Conservation (phyloP, 140 eudicot genomes). For the Ambrosia hybrid region DNA sequence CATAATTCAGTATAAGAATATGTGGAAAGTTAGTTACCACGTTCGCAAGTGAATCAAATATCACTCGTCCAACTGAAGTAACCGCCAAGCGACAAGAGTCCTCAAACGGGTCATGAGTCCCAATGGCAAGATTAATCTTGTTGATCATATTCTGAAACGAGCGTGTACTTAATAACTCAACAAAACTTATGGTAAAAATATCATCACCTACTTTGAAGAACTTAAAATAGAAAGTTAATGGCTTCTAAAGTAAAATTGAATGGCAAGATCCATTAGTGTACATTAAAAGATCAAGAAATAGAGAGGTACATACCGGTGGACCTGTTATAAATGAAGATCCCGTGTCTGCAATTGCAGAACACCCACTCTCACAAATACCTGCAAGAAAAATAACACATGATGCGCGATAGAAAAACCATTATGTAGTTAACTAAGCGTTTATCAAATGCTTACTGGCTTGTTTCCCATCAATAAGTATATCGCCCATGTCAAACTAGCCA, state of each 20-base stretch:
- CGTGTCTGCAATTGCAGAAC: conserved; percentile 82
- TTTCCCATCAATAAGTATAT: conserved; percentile 50
- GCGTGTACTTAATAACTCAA: neutral
- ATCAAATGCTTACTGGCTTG: conserved; percentile 40
- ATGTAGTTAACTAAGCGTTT: neutral
- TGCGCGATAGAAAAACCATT: neutral
- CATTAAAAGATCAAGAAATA: neutral
- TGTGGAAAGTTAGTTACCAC: neutral
- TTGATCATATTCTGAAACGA: conserved; percentile 44
- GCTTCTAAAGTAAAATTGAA: neutral
- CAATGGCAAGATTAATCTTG: conserved; percentile 73
- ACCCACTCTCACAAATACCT: conserved; percentile 63
- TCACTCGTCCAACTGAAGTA: neutral
- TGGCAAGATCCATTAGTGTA: neutral
- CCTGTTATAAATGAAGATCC: conserved; percentile 86
- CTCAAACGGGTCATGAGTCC: conserved; percentile 56
- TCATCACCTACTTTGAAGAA: neutral
- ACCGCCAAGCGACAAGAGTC: conserved; percentile 13
- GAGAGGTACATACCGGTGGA: conserved; percentile 52
- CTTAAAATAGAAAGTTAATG: neutral
- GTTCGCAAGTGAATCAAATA: neutral
- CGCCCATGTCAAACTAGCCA: conserved; percentile 84
- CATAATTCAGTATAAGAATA: neutral
- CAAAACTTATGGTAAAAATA: neutral
- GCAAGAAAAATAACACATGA: neutral